A percentile compares a stretch with the other conserved stretches of the same genome.
phyloP scores from a whole-genome alignment of 2,329 filamentous ascomycete genomes.

The Talaromyces sp. region DNA sequence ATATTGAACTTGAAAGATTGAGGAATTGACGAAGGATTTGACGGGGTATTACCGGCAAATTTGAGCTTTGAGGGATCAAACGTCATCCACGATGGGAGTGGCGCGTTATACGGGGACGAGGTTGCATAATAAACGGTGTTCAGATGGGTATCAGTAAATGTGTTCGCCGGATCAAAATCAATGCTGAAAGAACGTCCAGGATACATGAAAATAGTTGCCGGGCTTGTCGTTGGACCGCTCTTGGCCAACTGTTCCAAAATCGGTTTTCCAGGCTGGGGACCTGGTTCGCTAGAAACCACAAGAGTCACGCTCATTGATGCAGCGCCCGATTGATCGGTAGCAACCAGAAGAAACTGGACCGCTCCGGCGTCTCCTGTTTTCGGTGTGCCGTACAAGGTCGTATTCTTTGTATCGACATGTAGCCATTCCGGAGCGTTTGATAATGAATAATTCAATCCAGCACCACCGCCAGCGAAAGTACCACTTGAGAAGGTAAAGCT shows the following conservation, averaged over 20 bases:
- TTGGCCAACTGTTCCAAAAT: slow-evolving; percentile 31
- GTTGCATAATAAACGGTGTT: slow-evolving; percentile 69
- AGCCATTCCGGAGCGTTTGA: slow-evolving; percentile 66
- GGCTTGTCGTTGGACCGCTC: slow-evolving; percentile 31
- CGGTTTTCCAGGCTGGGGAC: slow-evolving; percentile 28
- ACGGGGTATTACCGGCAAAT: slow-evolving; percentile 67
- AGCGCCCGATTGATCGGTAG: slow-evolving; percentile 60
- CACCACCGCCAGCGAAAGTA: slow-evolving; percentile 61
- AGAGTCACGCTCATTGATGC: slow-evolving; percentile 62
- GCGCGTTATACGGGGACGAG: slow-evolving; percentile 64
- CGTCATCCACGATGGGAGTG: slow-evolving; percentile 76
- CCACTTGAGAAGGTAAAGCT: slow-evolving; percentile 42
- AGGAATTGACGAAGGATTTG: slow-evolving; percentile 59
- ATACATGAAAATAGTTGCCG: slow-evolving; percentile 32
- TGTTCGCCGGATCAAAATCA: slow-evolving; percentile 57
- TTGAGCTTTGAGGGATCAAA: slow-evolving; percentile 61
- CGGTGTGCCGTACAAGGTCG: slow-evolving; percentile 68
- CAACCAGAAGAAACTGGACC: slow-evolving; percentile 60
- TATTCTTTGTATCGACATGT: slow-evolving; percentile 57
- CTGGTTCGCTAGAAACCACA: slow-evolving; percentile 54
- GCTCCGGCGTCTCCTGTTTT: slow-evolving; percentile 51
- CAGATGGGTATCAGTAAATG: slow-evolving; percentile 54
- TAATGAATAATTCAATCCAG: slow-evolving; percentile 61
- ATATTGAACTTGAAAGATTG: slow-evolving; percentile 67
- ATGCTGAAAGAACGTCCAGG: slow-evolving; percentile 55